Conservation (phyloP, 768 basidiomycete genomes). For the Leccinum arenicola region DNA sequence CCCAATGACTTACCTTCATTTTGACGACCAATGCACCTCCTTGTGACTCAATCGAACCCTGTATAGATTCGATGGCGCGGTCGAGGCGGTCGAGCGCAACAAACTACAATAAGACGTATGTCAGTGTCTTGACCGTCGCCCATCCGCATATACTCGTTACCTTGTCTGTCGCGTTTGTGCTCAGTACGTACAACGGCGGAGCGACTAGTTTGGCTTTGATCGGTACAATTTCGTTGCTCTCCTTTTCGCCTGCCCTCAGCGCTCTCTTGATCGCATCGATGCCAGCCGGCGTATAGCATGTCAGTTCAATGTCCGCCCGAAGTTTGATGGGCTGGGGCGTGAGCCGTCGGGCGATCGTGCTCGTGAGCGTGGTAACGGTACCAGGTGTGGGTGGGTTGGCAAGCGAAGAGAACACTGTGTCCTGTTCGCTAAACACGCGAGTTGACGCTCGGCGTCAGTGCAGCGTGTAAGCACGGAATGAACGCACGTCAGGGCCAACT, state of each 20-base stretch:
- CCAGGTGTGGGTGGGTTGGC: slow-evolving; percentile 52
- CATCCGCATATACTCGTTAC: slow-evolving; percentile 32
- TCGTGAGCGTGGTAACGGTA: slow-evolving; percentile 61
- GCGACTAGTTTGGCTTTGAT: slow-evolving; percentile 98
- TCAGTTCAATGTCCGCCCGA: slow-evolving; percentile 95
- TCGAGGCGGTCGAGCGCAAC: slow-evolving; percentile 92
- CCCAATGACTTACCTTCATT: slow-evolving; percentile 71
- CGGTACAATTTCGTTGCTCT: slow-evolving; percentile 86
- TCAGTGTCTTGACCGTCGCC: background rate
- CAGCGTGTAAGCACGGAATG: slow-evolving; percentile 31
- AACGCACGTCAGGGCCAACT: slow-evolving; percentile 87
- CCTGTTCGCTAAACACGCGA: slow-evolving; percentile 50
- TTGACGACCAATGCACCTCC: slow-evolving; percentile 89
- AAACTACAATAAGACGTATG: slow-evolving; percentile 40
- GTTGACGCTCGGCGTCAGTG: background rate
- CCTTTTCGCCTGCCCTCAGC: slow-evolving; percentile 81
- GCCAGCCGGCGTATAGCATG: slow-evolving; percentile 92
- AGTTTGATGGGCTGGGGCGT: slow-evolving; percentile 99
- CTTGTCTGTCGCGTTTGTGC: slow-evolving; percentile 97
- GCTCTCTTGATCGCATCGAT: slow-evolving; percentile 97
- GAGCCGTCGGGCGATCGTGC: slow-evolving; percentile 89
- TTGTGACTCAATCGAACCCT: slow-evolving; percentile 74
- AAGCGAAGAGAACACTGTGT: slow-evolving; percentile 78
- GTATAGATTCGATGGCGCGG: slow-evolving; percentile 89
- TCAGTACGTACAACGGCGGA: slow-evolving; percentile 93